Percentiles rank a stretch among this genome's conserved stretches.
These are phyloP conservation scores for Galerina marginata DNA, from an alignment of 768 basidiomycete species.

Conservation along the genomic window DNA sequence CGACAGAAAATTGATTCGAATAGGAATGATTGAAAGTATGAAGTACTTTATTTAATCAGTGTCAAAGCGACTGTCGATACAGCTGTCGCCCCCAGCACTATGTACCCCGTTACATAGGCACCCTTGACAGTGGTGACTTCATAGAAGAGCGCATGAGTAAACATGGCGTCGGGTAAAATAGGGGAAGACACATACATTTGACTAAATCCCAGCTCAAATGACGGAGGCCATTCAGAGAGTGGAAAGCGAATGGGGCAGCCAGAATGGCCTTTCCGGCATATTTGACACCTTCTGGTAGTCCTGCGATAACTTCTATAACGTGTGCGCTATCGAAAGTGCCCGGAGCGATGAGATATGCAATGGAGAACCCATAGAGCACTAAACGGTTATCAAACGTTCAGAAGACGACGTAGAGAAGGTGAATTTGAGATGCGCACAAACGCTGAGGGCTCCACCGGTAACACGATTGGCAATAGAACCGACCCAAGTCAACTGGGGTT, in stretches of 20 bases:
- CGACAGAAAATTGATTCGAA: no score
- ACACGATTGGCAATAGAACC: conserved; percentile 85
- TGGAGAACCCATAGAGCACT: conserved; percentile 90
- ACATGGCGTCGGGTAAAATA: conserved; percentile 3
- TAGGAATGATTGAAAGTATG: no score
- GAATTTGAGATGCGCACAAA: conserved; percentile 52
- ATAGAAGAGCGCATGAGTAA: conserved; percentile 4
- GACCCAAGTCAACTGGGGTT: conserved; percentile 91
- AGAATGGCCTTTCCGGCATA: conserved; percentile 77
- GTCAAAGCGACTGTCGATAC: conserved; percentile 72
- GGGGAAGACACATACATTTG: conserved; percentile 67
- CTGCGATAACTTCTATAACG: conserved; percentile 72
- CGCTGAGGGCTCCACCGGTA: conserved; percentile 83
- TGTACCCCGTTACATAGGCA: conserved; percentile 82
- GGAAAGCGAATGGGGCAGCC: conserved; percentile 90
- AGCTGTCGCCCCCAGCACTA: conserved; percentile 80
- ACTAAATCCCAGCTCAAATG: conserved; percentile 91
- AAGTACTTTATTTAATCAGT: conserved; percentile 26
- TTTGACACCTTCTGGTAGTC: conserved; percentile 80
- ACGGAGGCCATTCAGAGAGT: conserved; percentile 87
- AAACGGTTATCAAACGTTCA: background rate
- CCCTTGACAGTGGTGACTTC: conserved; percentile 83
- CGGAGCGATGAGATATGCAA: conserved; percentile 86
- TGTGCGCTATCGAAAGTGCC: conserved; percentile 79
- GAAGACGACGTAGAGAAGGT: background rate